Evolutionary conservation across 768 basidiomycete genomes (phyloP).

Genomic region (Lyophyllum decastes): DNA sequence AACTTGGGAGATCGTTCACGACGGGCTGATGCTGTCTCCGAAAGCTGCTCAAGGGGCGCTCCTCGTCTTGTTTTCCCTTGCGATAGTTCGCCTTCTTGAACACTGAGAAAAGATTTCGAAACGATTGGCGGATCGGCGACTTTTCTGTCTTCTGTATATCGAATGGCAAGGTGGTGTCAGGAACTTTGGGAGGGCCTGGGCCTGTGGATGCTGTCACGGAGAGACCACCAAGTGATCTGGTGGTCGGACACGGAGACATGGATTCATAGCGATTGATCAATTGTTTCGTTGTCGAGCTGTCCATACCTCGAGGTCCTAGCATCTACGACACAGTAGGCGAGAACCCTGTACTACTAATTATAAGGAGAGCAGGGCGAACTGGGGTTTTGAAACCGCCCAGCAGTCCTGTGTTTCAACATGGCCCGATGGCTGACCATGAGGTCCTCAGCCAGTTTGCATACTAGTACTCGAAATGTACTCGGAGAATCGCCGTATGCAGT

Average conservation of each 20-base stretch:
- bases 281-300: conserved; percentile 41
- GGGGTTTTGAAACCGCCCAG: background rate
- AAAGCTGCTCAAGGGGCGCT: conserved; percentile 11
- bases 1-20: background rate
- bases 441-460: too few species aligned
- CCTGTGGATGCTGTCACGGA: background rate
- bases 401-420: background rate
- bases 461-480: too few species aligned
- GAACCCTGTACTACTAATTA: background rate
- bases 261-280: conserved; percentile 57
- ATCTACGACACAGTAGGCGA: background rate
- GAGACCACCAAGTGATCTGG: conserved; percentile 9
- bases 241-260: conserved; percentile 23
- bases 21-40: conserved; percentile 19
- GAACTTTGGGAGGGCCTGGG: conserved; percentile 15
- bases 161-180: conserved; percentile 17
- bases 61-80: conserved; percentile 24
- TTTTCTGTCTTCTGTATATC: conserved; percentile 39
- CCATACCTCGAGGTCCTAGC: conserved; percentile 21
- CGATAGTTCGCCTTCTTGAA: conserved; percentile 49
- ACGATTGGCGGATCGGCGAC: conserved; percentile 64
- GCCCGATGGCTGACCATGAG: background rate
- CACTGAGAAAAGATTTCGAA: conserved; percentile 62
- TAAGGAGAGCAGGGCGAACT: background rate
- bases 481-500: too few species aligned